phyloP scores from a whole-genome alignment of 2,329 filamentous ascomycete species.

The Verticillium nonalfalfae region DNA sequence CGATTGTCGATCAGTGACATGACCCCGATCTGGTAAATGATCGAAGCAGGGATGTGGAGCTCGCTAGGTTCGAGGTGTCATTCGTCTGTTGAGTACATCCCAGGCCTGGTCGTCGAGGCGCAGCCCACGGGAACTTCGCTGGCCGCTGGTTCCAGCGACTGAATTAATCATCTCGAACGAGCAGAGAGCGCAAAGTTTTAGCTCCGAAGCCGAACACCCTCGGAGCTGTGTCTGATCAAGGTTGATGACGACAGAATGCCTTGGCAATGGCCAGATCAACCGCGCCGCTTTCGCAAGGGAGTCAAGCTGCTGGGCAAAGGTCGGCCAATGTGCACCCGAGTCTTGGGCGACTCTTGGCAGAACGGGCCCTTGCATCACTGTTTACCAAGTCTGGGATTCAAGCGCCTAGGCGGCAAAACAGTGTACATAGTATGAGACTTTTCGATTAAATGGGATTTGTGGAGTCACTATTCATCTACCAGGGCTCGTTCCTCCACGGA shows the following conservation, averaged over 20 bases:
- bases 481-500: background rate
- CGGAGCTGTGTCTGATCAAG: background rate
- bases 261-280: background rate
- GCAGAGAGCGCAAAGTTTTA: background rate
- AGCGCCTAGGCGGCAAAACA: background rate
- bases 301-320: background rate
- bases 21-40: background rate
- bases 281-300: background rate
- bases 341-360: background rate
- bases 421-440: background rate
- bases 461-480: too few species aligned
- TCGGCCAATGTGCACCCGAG: background rate
- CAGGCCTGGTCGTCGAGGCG: background rate
- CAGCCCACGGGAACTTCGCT: background rate
- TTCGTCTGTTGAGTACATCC: background rate
- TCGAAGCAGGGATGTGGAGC: background rate
- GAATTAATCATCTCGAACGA: background rate
- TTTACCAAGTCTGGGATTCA: background rate
- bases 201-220: background rate
- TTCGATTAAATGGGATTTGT: too few species aligned
- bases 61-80: background rate
- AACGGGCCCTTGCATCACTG: background rate
- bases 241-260: background rate
- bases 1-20: background rate
- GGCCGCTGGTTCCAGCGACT: background rate